Evolutionary conservation across 1,139 yeast genomes (phyloP), one percentile per base, ranked within the genome.

Genomic region (Pichia sp.): DNA sequence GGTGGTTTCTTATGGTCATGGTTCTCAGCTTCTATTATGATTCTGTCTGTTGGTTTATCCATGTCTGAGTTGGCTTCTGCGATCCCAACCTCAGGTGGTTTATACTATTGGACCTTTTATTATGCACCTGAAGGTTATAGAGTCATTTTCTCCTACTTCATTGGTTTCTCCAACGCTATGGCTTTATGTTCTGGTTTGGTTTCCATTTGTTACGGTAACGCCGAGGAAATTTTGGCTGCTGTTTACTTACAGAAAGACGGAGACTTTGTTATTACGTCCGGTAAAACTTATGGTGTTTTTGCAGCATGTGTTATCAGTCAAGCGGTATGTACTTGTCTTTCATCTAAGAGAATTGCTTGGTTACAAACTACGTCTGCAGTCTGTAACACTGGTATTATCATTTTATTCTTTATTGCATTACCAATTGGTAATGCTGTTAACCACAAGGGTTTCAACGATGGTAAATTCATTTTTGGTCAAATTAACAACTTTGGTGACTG

Each of bases 41-140:
- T 78, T 45, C 61, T 73, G 41, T 60, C 67, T 26, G 69, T 75
- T 36, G 82, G 81, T 29, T 50, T 70, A 10, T 69, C 80, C 2
- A 75, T 82, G 71, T 73, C 84, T 3, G 81, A 80, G 52, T 62
- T 81, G 45, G 81, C 81, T 5, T 73, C 81, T 33, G 73, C 85
- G 5, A 75, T 78, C 55, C 88, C 88, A 39, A 81, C 88, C 2
- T 71, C 80, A 27, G 88, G 88, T 44, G 88, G 87, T 4, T 66
- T 81, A 39, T 79, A 77, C 56, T 73, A 64, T 51, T 75, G 77
- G 78, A 74, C 81, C 2, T 71, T 65, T 54, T 67, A 71, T 54
- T 77, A 73, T 51, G 75, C 84, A 5, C 84, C 81, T 6, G 62
- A 62, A 44, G 57, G 54, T n/a, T 54, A 62, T 46, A 63, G 69